A percentile compares a stretch with the other conserved stretches of the same genome.
Conservation (phyloP, 176 grass and related monocot species). For the Rhynchospora breviuscula region DNA sequence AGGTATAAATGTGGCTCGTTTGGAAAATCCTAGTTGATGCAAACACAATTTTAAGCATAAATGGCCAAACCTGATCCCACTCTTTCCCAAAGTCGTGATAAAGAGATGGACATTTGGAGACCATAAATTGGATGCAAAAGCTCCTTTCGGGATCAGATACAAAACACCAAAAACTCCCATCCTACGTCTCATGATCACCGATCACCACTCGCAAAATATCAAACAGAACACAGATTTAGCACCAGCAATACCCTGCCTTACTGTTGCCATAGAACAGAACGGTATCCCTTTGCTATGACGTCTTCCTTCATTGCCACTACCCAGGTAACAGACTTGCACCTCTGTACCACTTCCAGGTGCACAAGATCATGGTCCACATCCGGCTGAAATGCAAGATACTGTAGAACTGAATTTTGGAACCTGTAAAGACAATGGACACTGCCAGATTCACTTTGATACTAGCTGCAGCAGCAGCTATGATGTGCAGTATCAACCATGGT, state of each 20-base stretch:
- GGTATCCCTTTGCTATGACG: slow-evolving; percentile 61
- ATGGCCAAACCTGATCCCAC: slow-evolving; percentile 18
- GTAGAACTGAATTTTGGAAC: background rate
- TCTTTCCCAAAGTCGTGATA: background rate
- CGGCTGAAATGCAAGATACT: slow-evolving; percentile 22
- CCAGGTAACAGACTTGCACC: slow-evolving; percentile 19
- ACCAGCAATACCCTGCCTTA: background rate
- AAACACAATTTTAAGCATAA: background rate
- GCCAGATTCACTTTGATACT: slow-evolving; percentile 42
- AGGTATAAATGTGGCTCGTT: background rate
- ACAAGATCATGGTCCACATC: slow-evolving; percentile 29
- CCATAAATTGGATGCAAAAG: slow-evolving; percentile 15
- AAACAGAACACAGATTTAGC: background rate
- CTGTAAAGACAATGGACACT: slow-evolving; percentile 18
- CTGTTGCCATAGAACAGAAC: background rate
- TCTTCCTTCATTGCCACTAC: slow-evolving; percentile 39
- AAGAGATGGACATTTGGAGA: slow-evolving; percentile 25
- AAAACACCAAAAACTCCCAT: slow-evolving; percentile 17
- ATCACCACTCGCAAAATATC: slow-evolving; percentile 6
- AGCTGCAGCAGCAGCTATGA: slow-evolving; percentile 34
- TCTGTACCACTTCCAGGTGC: slow-evolving; percentile 18
- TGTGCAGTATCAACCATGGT: slow-evolving; percentile 28
- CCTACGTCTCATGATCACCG: slow-evolving; percentile 11
- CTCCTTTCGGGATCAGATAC: slow-evolving; percentile 44
- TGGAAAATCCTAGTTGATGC: background rate